Evolutionary conservation across 495 filamentous ascomycete species (phyloP).

Genomic region (Chaetomidium leptoderma): DNA sequence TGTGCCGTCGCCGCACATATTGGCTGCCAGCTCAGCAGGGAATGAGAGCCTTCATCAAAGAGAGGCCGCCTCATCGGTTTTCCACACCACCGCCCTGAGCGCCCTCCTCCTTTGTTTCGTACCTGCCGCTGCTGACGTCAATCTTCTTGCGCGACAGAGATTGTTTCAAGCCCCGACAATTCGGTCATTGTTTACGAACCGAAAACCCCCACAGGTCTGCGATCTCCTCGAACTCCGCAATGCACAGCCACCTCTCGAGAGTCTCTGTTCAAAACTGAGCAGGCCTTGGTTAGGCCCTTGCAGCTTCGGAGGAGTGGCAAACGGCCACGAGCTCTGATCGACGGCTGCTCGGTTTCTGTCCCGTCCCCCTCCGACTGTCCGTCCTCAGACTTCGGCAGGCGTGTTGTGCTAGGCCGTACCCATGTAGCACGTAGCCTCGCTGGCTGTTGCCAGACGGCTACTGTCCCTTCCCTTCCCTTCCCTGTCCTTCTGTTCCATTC

Average conservation of each 20-base stretch:
- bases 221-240: neutral
- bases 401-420: neutral
- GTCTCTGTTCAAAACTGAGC: neutral
- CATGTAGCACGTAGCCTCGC: neutral
- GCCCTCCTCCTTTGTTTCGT: neutral
- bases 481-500: neutral
- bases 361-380: neutral
- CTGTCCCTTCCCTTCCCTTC: neutral
- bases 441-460: neutral
- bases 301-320: neutral
- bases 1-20: slow-evolving; percentile 1
- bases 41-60: neutral
- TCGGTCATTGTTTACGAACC: neutral
- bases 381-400: neutral
- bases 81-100: neutral
- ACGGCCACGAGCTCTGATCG: neutral
- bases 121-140: neutral
- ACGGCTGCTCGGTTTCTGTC: neutral
- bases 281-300: neutral
- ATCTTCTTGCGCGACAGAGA: neutral
- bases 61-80: slow-evolving; percentile 7
- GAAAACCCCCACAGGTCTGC: neutral
- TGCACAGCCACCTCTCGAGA: slow-evolving; percentile 1
- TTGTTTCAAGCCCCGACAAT: neutral
- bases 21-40: neutral